Evolutionary conservation across 1,284 basidiomycete genomes (phyloP).

Genomic region (Melampsora occidentalis): DNA sequence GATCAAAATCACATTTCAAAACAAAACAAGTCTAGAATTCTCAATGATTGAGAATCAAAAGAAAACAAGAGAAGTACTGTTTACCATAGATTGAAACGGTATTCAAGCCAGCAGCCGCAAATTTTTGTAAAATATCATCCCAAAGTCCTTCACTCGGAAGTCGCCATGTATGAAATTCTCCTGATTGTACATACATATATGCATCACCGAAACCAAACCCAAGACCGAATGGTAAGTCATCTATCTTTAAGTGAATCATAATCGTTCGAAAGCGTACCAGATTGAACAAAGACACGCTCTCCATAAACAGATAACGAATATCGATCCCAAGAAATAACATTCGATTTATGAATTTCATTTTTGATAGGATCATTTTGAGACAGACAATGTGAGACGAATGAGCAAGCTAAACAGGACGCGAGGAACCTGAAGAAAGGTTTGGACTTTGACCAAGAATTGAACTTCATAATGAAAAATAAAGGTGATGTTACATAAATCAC

Average conservation of each 20-base stretch:
- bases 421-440: no score
- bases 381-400: no score
- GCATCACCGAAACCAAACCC: neutral
- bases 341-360: conserved; percentile 49
- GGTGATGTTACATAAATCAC: no score
- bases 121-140: conserved; percentile 76
- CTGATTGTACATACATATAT: neutral
- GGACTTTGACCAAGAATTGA: no score
- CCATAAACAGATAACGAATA: conserved; percentile 62
- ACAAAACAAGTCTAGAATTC: no score
- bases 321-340: conserved; percentile 62
- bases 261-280: conserved; percentile 13
- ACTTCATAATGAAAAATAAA: no score
- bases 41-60: neutral
- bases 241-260: neutral
- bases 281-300: conserved; percentile 60
- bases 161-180: conserved; percentile 76
- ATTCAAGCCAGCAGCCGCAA: conserved; percentile 76
- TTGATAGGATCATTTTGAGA: no score
- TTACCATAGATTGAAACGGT: conserved; percentile 42
- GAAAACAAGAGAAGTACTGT: neutral
- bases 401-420: no score
- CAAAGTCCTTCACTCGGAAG: conserved; percentile 74
- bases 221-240: neutral
- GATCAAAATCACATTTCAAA: no score